phyloP scores from a whole-genome alignment of 805 yeast genomes.

The Cyberlindnera sargentensis region DNA sequence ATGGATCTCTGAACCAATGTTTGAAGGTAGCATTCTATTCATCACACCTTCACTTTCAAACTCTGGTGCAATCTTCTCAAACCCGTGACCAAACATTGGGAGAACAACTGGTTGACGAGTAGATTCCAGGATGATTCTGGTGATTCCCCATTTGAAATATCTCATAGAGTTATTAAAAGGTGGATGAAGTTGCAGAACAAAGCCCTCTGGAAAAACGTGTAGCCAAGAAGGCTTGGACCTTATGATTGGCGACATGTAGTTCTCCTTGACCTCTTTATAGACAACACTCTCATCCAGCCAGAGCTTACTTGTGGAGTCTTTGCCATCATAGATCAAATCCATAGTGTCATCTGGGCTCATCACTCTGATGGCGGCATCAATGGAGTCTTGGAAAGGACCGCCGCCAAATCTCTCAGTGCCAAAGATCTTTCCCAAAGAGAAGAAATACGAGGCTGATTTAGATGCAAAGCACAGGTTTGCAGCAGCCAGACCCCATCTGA shows the following conservation, averaged over 20 bases:
- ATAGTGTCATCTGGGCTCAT: slow-evolving; percentile 68
- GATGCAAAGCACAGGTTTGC: slow-evolving; percentile 78
- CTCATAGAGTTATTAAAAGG: slow-evolving; percentile 86
- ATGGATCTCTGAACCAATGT: slow-evolving; percentile 58
- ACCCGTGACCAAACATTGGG: slow-evolving; percentile 81
- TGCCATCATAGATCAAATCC: slow-evolving; percentile 33
- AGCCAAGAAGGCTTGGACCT: slow-evolving; percentile 77
- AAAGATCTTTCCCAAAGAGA: slow-evolving; percentile 83
- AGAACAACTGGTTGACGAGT: slow-evolving; percentile 78
- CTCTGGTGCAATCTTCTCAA: slow-evolving; percentile 84
- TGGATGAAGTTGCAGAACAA: slow-evolving; percentile 75
- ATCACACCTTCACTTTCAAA: slow-evolving; percentile 37
- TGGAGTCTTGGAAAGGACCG: slow-evolving; percentile 87
- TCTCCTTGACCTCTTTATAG: slow-evolving; percentile 16
- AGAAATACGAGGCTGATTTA: slow-evolving; percentile 46
- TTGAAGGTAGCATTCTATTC: slow-evolving; percentile 53
- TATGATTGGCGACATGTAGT: slow-evolving; percentile 47
- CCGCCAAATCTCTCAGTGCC: slow-evolving; percentile 83
- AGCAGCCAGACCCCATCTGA: slow-evolving; percentile 95
- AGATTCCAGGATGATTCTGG: slow-evolving; percentile 76
- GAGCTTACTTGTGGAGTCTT: slow-evolving; percentile 6
- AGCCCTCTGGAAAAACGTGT: slow-evolving; percentile 93
- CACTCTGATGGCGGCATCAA: slow-evolving; percentile 80
- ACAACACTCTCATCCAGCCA: slow-evolving; percentile 14
- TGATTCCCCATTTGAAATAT: slow-evolving; percentile 93